Evolutionary conservation across 2,329 filamentous ascomycete genomes (phyloP), one percentile per base, ranked within the genome.

Genomic region (Xylariales sp.): DNA sequence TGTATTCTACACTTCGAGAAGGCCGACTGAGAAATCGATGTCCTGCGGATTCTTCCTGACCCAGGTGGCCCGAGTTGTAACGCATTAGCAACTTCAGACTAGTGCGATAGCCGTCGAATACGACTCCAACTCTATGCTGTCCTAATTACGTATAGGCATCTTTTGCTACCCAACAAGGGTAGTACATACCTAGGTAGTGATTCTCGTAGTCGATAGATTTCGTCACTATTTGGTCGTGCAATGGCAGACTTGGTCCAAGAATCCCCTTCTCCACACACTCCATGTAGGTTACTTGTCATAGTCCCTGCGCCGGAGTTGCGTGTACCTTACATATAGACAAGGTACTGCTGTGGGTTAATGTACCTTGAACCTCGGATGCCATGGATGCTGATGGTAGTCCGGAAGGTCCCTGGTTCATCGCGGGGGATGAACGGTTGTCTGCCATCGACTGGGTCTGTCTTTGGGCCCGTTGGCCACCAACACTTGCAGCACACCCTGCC

Each of bases 401-500:
- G 14, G 21, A 38, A 14, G 21, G 25, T 22, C 22, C 21, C 21
- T 14, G 16, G 35, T 28, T 11, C 4, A 38, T 25, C 22, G 16
- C 15, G 20, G 12, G 21, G 15, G 14, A n/a, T 19, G 18, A n/a
- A 15, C 15, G 11, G 9, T 15, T 15, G 18, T 19, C n/a, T 19
- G 16, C 31, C 8, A 19, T 19, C 31, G 31, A 19, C 31, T 19
- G 31, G n/a, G n/a, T n/a, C n/a, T n/a, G n/a, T n/a, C 31, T 12
- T 16, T 33, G 31, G 31, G 15, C 31, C 31, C 20, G 12, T n/a
- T 14, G 12, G 22, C 22, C 22, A 12, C 35, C 25, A 20, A 22
- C 38, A 33, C 18, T 40, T 40, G 38, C 38, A 40, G 38, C 18
- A 16, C n/a, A n/a, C 21, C 22, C 32, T 21, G 31, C 39, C 39